Conservation (phyloP, 306 rosid species). For the Castanea crenata region DNA sequence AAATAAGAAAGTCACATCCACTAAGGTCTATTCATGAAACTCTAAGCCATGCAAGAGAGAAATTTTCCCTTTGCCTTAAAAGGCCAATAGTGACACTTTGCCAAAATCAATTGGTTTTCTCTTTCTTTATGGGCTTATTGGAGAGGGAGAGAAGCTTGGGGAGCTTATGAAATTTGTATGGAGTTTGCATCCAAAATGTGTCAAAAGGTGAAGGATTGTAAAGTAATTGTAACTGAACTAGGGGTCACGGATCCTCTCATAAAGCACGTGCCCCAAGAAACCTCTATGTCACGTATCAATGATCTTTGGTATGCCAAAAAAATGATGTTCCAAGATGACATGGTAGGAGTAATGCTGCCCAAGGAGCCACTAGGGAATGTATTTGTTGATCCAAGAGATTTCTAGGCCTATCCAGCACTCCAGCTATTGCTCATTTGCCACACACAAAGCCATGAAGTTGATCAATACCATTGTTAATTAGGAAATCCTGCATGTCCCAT, state of each 20-base stretch:
- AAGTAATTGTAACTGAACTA: slow-evolving; percentile 42
- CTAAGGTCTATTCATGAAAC: slow-evolving; percentile 44
- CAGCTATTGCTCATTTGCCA: too few species aligned
- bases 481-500: background rate
- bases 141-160: slow-evolving; percentile 66
- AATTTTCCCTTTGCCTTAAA: slow-evolving; percentile 53
- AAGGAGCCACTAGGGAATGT: slow-evolving; percentile 53
- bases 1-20: slow-evolving; percentile 44
- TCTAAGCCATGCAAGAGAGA: slow-evolving; percentile 51
- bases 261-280: slow-evolving; percentile 42
- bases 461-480: background rate
- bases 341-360: slow-evolving; percentile 30
- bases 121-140: slow-evolving; percentile 61
- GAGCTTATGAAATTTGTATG: slow-evolving; percentile 57
- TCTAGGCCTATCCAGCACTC: slow-evolving; percentile 25
- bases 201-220: slow-evolving; percentile 37
- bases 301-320: slow-evolving; percentile 67
- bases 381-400: slow-evolving; percentile 78
- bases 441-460: background rate
- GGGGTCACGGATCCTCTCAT: slow-evolving; percentile 56
- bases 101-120: slow-evolving; percentile 43
- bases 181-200: slow-evolving; percentile 56
- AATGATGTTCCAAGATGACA: slow-evolving; percentile 27
- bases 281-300: slow-evolving; percentile 49
- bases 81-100: slow-evolving; percentile 30